A percentile compares a stretch with the other conserved stretches of the same genome.
Evolutionary conservation across 2,329 filamentous ascomycete species (phyloP).

Genomic region (Neofusicoccum kwambonambiense): DNA sequence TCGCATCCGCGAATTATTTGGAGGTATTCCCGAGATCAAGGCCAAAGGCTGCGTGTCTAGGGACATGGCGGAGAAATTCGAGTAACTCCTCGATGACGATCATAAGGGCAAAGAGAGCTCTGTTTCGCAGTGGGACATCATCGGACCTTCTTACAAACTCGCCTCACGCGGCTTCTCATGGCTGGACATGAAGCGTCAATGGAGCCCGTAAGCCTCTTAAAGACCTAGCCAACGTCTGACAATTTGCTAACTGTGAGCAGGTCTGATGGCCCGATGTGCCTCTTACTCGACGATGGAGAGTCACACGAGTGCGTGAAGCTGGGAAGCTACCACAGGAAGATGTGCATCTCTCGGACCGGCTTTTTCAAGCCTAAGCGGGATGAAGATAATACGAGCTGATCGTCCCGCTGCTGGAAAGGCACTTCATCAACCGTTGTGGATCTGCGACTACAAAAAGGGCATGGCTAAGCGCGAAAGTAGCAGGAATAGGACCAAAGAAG

Average conservation of each 20-base stretch:
- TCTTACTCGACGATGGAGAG: background rate
- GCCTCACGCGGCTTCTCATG: background rate
- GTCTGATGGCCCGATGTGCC: background rate
- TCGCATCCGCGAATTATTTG: background rate
- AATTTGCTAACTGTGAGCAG: background rate
- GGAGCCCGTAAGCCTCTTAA: background rate
- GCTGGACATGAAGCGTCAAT: background rate
- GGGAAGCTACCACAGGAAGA: no score
- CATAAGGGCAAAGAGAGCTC: background rate
- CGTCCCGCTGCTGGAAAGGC: no score
- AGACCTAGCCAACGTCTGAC: no score
- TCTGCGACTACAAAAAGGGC: no score
- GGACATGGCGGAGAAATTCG: background rate
- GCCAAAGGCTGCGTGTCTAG: background rate
- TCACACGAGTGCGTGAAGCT: background rate
- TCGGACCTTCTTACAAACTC: background rate
- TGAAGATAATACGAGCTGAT: no score
- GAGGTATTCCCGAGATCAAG: background rate
- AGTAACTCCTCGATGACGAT: background rate
- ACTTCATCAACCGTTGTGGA: no score
- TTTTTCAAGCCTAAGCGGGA: no score
- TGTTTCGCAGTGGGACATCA: background rate
- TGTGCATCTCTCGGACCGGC: no score
- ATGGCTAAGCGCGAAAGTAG: no score
- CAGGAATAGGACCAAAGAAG: no score